phyloP scores from a whole-genome alignment of 2,329 filamentous ascomycete species.

The Hawksworthiomyces lignivorus region DNA sequence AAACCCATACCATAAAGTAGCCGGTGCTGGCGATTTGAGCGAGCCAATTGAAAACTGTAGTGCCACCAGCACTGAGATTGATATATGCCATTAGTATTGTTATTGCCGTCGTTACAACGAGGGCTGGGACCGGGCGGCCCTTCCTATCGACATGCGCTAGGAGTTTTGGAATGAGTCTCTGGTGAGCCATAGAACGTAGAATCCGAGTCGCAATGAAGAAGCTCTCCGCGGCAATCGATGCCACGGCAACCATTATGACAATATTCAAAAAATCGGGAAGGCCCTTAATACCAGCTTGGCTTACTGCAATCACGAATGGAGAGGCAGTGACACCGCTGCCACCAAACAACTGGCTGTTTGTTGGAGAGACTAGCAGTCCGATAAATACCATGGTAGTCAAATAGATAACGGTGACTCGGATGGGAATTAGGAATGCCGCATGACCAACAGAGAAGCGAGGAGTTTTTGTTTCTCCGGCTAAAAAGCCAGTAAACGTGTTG shows the following conservation, averaged over 20 bases:
- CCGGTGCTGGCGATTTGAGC: slow-evolving; percentile 8
- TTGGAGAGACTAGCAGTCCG: not conserved
- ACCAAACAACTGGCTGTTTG: not conserved
- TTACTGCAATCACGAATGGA: not conserved
- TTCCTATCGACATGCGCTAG: slow-evolving; percentile 49
- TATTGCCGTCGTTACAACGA: slow-evolving; percentile 25
- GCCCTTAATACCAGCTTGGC: not conserved
- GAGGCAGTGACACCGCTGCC: not conserved
- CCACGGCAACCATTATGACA: not conserved
- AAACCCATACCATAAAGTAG: slow-evolving; percentile 10
- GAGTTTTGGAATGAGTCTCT: slow-evolving; percentile 48
- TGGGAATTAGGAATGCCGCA: slow-evolving; percentile 1
- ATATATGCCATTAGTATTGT: slow-evolving; percentile 30
- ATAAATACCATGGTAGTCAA: not conserved
- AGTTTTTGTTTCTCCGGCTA: slow-evolving; percentile 1
- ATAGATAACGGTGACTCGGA: slow-evolving; percentile 2
- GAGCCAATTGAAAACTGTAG: slow-evolving; percentile 57
- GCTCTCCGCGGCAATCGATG: slow-evolving; percentile 49
- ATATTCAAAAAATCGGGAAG: slow-evolving; percentile 2
- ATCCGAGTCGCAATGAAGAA: slow-evolving; percentile 53
- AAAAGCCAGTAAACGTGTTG: slow-evolving; percentile 6
- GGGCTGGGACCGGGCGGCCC: slow-evolving; percentile 45
- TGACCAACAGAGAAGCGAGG: slow-evolving; percentile 2
- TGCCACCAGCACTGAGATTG: slow-evolving; percentile 34
- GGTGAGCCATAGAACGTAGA: slow-evolving; percentile 48